Evolutionary conservation across 345 rosid genomes (phyloP), one percentile per base, ranked within the genome.

Genomic region (Euphorbia lathyris): DNA sequence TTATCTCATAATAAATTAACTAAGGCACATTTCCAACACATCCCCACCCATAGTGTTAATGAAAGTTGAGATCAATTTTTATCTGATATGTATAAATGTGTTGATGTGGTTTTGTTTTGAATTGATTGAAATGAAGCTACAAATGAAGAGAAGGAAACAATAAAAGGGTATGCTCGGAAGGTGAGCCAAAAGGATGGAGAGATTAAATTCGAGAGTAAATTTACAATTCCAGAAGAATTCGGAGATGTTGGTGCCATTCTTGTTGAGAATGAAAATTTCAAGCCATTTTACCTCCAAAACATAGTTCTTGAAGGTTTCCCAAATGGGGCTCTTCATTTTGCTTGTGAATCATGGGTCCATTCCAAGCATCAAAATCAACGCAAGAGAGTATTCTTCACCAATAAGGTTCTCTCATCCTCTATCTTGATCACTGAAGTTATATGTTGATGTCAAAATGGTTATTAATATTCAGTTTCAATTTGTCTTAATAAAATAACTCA

Each of bases 171-270:
- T 56, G 73, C 69, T 7, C 61, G 53, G 19, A 61, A 52, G 26
- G 59, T 20, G 1, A 61, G 14, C 30, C 63, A 68, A 9, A 29
- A 38, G 17, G 23, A 17, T 16, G 73, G 48, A 4, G 65, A 62
- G 23, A 47, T 55, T 29, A 68, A 68, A 23, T 74, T 68, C 9
- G 73, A 51, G 19, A 63, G 73, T 5, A 30, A 53, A 12, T 68
- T 74, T 40, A 63, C 25, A 14, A 72, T 74, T 0, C 77, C 77
- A 53, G 19, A 10, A 7, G 73, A 45, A 52, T 74, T 74, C 27
- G 77, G 77, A 20, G 72, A 61, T 34, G 32, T 74, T 29, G 77
- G 77, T 52, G 77, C 73, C 0, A 26, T 74, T 5, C 27, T 74
- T 11, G 34, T 74, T 1, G 73, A 74, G 23, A 74, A 74, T 43